phyloP scores from a whole-genome alignment of 1,284 basidiomycete genomes.

The Boletus mariae region DNA sequence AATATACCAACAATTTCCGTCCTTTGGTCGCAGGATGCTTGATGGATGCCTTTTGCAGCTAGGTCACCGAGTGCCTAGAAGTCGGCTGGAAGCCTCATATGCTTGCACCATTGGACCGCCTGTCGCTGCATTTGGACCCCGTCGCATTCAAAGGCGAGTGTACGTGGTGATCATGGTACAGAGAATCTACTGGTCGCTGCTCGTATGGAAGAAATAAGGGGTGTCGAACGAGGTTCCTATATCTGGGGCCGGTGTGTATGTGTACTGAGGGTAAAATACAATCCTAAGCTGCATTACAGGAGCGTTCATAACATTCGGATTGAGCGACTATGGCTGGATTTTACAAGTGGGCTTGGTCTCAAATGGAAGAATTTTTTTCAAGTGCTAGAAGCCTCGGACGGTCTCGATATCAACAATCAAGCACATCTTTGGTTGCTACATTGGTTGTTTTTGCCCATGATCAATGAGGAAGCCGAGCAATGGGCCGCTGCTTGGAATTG shows the following conservation, averaged over 20 bases:
- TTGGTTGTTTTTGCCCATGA: neutral
- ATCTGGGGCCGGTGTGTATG: neutral
- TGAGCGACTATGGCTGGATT: neutral
- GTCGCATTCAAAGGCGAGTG: too few relatives aligned
- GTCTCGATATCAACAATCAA: neutral
- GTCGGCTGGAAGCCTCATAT: too few relatives aligned
- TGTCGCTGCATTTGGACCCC: too few relatives aligned
- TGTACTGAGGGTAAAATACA: too few relatives aligned
- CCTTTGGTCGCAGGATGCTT: too few relatives aligned
- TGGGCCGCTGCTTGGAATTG: neutral
- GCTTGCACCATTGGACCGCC: too few relatives aligned
- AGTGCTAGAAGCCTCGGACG: neutral
- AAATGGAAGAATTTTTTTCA: neutral
- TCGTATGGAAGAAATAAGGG: neutral
- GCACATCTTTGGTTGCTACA: neutral
- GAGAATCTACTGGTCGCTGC: neutral
- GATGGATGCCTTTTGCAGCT: too few relatives aligned
- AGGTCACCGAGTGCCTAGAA: too few relatives aligned
- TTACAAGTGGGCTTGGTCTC: neutral
- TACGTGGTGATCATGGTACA: neutral
- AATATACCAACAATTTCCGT: too few relatives aligned
- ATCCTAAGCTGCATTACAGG: neutral
- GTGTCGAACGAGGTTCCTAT: neutral
- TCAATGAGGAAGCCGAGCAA: neutral
- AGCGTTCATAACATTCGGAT: neutral